phyloP scores from a whole-genome alignment of 1,284 basidiomycete species.

The Ustilago hordei region DNA sequence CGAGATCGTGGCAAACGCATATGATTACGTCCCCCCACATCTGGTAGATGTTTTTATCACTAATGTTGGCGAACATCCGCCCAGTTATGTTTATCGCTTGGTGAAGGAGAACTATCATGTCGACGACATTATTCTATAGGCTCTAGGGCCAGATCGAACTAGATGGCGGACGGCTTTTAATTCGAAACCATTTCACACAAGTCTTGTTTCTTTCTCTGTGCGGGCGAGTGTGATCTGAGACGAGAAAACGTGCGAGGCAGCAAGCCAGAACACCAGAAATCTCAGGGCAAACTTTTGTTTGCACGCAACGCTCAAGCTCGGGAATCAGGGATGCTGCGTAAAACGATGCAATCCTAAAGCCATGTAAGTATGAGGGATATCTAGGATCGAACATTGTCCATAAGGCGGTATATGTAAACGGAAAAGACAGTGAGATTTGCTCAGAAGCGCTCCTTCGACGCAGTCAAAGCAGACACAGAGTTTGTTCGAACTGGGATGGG shows the following conservation, averaged over 20 bases:
- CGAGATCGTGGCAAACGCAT: constrained; percentile 90
- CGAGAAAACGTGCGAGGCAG: too few relatives aligned
- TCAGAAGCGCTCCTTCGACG: constrained; percentile 13
- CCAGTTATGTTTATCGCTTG: constrained; percentile 68
- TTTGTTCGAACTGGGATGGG: constrained; percentile 25
- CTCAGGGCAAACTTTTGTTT: too few relatives aligned
- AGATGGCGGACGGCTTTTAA: not conserved
- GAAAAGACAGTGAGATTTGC: not conserved
- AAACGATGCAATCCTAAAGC: too few relatives aligned
- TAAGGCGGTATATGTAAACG: not conserved
- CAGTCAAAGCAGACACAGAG: constrained; percentile 23
- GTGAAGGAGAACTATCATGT: constrained; percentile 67
- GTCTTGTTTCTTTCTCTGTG: too few relatives aligned
- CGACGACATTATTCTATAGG: constrained; percentile 54
- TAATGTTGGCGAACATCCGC: constrained; percentile 75
- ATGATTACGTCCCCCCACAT: constrained; percentile 93
- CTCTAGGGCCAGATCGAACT: not conserved
- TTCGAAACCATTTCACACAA: not conserved
- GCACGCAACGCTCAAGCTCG: too few relatives aligned
- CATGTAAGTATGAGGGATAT: too few relatives aligned
- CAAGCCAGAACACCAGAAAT: too few relatives aligned
- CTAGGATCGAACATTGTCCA: not conserved
- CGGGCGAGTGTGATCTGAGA: too few relatives aligned
- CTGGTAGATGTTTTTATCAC: constrained; percentile 94
- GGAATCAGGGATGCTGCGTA: too few relatives aligned